Conservation (phyloP, 768 basidiomycete genomes). For the Suillus decipiens region DNA sequence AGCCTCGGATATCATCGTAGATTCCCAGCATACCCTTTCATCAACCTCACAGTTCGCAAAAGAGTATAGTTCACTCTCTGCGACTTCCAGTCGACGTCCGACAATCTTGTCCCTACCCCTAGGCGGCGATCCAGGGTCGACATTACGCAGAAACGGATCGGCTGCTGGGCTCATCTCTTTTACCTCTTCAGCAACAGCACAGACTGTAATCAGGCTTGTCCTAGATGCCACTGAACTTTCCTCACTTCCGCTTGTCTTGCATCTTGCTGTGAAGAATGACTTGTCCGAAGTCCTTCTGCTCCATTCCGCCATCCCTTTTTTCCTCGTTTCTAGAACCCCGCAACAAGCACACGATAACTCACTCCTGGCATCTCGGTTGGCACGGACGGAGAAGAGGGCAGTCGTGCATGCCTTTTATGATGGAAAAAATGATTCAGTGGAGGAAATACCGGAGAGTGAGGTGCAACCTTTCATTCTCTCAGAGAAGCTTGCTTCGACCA, state of each 20-base stretch:
- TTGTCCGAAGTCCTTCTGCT: constrained; percentile 77
- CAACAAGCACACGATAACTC: constrained; percentile 92
- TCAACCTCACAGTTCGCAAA: constrained; percentile 40
- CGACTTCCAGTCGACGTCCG: constrained; percentile 39
- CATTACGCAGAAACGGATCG: constrained; percentile 50
- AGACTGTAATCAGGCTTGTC: constrained; percentile 59
- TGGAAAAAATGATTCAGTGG: constrained; percentile 38
- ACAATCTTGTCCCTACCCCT: constrained; percentile 53
- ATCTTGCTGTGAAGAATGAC: constrained; percentile 65
- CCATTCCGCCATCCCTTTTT: constrained; percentile 77
- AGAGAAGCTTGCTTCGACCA: constrained; percentile 34
- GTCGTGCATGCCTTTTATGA: constrained; percentile 86
- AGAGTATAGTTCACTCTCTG: constrained; percentile 34
- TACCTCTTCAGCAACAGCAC: constrained; percentile 53
- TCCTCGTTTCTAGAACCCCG: constrained; percentile 72
- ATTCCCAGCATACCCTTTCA: constrained; percentile 50
- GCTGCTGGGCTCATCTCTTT: constrained; percentile 54
- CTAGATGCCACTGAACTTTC: constrained; percentile 72
- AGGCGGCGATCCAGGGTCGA: constrained; percentile 65
- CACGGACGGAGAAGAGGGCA: constrained; percentile 65
- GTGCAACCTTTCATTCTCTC: constrained; percentile 62
- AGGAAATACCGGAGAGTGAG: constrained; percentile 59
- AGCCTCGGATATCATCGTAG: constrained; percentile 65
- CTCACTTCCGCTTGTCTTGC: constrained; percentile 64
- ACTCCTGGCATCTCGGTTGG: constrained; percentile 80